Percentiles rank a stretch among this genome's conserved stretches.
phyloP scores from a whole-genome alignment of 225 moss, liverwort and hornwort species.

The Climacium dendroides region DNA sequence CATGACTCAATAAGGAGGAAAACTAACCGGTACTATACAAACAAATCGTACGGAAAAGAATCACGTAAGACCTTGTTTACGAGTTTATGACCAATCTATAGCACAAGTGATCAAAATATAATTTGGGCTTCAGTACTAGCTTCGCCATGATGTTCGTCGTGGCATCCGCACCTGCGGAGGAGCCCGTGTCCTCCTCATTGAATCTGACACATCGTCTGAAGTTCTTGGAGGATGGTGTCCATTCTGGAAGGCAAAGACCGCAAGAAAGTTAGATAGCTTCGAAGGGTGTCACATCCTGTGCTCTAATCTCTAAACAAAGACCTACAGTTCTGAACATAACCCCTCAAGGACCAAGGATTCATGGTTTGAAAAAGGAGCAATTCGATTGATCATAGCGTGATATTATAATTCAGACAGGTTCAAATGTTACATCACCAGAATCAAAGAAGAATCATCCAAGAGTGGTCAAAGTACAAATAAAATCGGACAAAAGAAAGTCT shows the following conservation, averaged over 20 bases:
- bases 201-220: constrained; percentile 25
- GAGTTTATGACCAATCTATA: constrained; percentile 17
- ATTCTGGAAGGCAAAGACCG: background rate
- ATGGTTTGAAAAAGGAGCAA: background rate
- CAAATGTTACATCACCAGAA: background rate
- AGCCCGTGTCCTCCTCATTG: constrained; percentile 15
- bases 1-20: constrained; percentile 14
- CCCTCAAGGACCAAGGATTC: background rate
- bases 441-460: background rate
- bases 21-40: constrained; percentile 32
- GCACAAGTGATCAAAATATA: constrained; percentile 15
- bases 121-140: constrained; percentile 1
- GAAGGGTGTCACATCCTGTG: background rate
- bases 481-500: background rate
- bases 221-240: constrained; percentile 29
- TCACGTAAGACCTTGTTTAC: constrained; percentile 15
- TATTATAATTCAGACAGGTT: background rate
- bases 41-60: constrained; percentile 34
- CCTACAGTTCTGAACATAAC: background rate
- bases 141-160: constrained; percentile 39
- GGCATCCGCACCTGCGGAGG: constrained; percentile 26
- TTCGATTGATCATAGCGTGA: background rate
- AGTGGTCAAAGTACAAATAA: background rate
- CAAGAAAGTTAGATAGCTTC: background rate
- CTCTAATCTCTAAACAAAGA: background rate